Conservation (phyloP, 352 stramenopile species). For the Chrysophaeum taylorii region DNA sequence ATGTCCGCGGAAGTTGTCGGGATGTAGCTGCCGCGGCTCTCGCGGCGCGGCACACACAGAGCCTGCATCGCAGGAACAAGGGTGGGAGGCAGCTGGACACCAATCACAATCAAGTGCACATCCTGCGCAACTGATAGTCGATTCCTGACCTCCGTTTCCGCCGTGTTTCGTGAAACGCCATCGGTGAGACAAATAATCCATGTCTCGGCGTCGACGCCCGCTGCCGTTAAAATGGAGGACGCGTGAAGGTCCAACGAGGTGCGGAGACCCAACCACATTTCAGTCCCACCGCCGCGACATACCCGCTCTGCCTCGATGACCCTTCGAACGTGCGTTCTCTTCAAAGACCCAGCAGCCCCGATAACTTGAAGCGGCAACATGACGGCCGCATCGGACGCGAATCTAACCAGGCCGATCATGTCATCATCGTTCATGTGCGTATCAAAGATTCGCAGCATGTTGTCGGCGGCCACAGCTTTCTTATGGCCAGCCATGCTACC, state of each 20-base stretch:
- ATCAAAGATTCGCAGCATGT: slow-evolving; percentile 33
- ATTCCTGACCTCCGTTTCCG: not conserved
- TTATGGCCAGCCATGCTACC: slow-evolving; percentile 30
- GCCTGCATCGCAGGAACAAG: slow-evolving; percentile 24
- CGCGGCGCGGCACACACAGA: slow-evolving; percentile 25
- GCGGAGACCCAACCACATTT: slow-evolving; percentile 30
- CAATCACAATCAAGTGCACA: slow-evolving; percentile 32
- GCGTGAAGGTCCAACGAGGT: slow-evolving; percentile 20
- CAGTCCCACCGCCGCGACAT: slow-evolving; percentile 24
- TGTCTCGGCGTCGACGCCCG: slow-evolving; percentile 16
- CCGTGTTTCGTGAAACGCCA: slow-evolving; percentile 26
- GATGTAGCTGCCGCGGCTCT: slow-evolving; percentile 27
- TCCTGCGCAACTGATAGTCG: slow-evolving; percentile 26
- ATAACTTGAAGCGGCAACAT: slow-evolving; percentile 26
- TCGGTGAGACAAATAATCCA: slow-evolving; percentile 38
- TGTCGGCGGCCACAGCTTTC: slow-evolving; percentile 31
- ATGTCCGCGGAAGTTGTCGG: slow-evolving; percentile 29
- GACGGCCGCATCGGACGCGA: slow-evolving; percentile 22
- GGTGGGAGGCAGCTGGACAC: slow-evolving; percentile 24
- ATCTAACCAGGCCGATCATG: slow-evolving; percentile 33
- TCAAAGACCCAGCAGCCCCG: not conserved
- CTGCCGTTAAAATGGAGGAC: slow-evolving; percentile 8
- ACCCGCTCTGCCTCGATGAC: slow-evolving; percentile 21
- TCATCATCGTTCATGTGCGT: slow-evolving; percentile 30
- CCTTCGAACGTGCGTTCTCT: slow-evolving; percentile 14